Conservation (phyloP, 1,139 yeast species). For the Geotrichum siamense region DNA sequence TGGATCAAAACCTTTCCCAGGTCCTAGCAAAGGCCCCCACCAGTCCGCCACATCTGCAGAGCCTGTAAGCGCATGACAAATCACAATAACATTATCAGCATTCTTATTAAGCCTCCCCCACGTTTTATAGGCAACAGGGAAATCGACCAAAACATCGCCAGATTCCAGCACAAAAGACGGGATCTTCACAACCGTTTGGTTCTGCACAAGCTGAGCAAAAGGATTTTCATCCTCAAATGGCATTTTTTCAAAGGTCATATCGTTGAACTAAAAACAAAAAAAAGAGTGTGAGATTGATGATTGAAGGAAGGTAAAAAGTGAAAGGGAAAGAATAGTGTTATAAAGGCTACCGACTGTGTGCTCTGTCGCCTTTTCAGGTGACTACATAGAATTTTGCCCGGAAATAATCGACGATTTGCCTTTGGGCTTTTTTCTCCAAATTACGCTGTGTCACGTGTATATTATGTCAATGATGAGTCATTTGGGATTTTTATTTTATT, state of each 20-base stretch:
- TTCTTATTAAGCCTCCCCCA: slow-evolving; percentile 77
- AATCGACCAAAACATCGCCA: slow-evolving; percentile 62
- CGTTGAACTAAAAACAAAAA: not conserved
- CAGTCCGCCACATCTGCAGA: slow-evolving; percentile 93
- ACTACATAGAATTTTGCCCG: too few relatives aligned
- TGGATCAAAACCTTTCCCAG: slow-evolving; percentile 84
- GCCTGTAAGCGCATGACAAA: slow-evolving; percentile 94
- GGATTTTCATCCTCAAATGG: slow-evolving; percentile 53
- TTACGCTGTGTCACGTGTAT: too few relatives aligned
- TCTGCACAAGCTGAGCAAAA: slow-evolving; percentile 65
- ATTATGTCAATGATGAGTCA: too few relatives aligned
- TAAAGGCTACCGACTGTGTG: too few relatives aligned
- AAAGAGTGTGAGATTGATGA: not conserved
- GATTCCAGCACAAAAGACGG: slow-evolving; percentile 74
- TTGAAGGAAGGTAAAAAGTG: not conserved
- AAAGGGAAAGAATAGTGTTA: not conserved
- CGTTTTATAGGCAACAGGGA: slow-evolving; percentile 91
- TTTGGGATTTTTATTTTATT: too few relatives aligned
- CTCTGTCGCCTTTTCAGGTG: too few relatives aligned
- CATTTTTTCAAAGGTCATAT: slow-evolving; percentile 22
- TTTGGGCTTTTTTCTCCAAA: too few relatives aligned
- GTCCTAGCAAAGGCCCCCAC: slow-evolving; percentile 96
- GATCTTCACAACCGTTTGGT: slow-evolving; percentile 73
- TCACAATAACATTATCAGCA: slow-evolving; percentile 69
- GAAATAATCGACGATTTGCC: too few relatives aligned